Evolutionary conservation across 78 protist genomes (phyloP).

Genomic region (Planoprotostelium fungivorum): DNA sequence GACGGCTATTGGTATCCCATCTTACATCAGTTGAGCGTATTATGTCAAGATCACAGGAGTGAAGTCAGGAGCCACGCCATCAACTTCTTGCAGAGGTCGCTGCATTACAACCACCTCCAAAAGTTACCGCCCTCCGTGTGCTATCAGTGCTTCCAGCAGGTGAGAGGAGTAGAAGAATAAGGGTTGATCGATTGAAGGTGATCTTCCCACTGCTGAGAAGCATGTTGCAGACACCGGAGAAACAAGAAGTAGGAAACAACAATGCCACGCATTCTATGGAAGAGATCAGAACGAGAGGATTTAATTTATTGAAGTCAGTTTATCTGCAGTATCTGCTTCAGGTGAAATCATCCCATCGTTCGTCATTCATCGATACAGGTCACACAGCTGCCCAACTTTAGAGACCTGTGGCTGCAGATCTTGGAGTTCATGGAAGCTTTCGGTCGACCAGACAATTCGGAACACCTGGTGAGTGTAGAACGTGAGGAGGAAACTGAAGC

Average conservation of each 20-base stretch:
- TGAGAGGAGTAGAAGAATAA: background rate
- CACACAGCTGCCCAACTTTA: background rate
- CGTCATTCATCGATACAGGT: too few species aligned
- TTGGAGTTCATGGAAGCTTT: background rate
- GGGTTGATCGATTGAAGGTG: background rate
- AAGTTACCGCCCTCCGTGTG: background rate
- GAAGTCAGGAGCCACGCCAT: constrained; percentile 4
- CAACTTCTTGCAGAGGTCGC: background rate
- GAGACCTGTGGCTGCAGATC: background rate
- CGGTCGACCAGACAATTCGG: background rate
- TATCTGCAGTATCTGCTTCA: background rate
- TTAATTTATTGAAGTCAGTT: background rate
- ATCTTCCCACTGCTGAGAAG: constrained; percentile 7
- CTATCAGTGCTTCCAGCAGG: background rate
- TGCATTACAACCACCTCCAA: background rate
- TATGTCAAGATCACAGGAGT: background rate
- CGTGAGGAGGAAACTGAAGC: background rate
- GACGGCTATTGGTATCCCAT: background rate
- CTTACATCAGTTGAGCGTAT: background rate
- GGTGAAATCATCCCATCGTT: too few species aligned
- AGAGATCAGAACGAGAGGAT: background rate
- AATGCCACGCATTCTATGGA: background rate
- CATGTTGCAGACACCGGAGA: constrained; percentile 6
- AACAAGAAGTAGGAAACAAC: too few species aligned
- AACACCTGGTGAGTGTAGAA: background rate